Percentiles rank a stretch among this genome's conserved stretches.
phyloP scores from a whole-genome alignment of 345 rosid species.

The Geranium rotundifolium region DNA sequence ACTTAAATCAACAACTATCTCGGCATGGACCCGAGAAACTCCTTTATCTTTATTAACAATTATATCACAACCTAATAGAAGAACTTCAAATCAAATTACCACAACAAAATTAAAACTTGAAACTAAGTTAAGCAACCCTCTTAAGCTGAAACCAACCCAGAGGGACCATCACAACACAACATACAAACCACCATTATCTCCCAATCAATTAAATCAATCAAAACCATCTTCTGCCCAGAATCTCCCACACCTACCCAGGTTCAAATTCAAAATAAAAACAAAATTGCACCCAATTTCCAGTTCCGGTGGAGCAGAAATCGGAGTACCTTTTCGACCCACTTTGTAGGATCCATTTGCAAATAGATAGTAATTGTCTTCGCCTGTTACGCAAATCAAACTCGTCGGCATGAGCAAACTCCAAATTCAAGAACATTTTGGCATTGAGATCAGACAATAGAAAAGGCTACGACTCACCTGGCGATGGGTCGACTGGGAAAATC shows the following conservation, averaged over 20 bases:
- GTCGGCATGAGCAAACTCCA: neutral
- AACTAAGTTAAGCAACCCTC: neutral
- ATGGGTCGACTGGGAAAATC: conserved; percentile 59
- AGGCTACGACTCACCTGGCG: conserved; percentile 30
- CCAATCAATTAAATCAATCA: neutral
- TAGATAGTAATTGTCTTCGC: conserved; percentile 59
- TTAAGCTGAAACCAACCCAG: too few species aligned
- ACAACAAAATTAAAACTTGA: neutral
- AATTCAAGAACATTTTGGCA: neutral
- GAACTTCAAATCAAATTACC: neutral
- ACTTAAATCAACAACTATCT: conserved; percentile 48
- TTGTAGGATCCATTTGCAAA: conserved; percentile 47
- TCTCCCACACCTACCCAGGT: neutral
- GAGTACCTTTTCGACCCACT: conserved; percentile 75
- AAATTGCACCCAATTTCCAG: neutral
- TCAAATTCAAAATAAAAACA: neutral
- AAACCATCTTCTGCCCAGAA: neutral
- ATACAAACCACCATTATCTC: too few species aligned
- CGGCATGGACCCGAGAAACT: conserved; percentile 79
- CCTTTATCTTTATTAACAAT: conserved; percentile 75
- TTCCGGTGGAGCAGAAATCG: neutral
- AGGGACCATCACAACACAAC: too few species aligned
- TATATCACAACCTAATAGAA: conserved; percentile 65
- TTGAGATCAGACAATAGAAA: neutral
- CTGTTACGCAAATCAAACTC: conserved; percentile 17